Percentiles rank a stretch among this genome's conserved stretches.
phyloP scores from a whole-genome alignment of 768 basidiomycete genomes.

The Flagelloscypha sp. region DNA sequence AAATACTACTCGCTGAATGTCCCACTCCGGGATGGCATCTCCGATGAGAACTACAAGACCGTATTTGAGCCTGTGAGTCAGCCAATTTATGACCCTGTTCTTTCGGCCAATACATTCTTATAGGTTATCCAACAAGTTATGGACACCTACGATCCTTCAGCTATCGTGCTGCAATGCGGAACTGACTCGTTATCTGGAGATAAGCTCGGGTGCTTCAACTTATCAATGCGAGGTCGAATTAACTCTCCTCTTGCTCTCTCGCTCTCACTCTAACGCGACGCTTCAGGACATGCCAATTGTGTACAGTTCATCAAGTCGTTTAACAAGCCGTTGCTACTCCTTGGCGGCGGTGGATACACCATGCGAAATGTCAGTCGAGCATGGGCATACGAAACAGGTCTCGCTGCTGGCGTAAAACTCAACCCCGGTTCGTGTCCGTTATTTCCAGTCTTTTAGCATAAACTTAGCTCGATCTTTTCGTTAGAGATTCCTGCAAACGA shows the following conservation, averaged over 20 bases:
- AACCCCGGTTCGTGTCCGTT: conserved; percentile 51
- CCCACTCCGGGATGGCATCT: conserved; percentile 89
- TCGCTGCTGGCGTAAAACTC: conserved; percentile 96
- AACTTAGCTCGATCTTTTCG: conserved; percentile 3
- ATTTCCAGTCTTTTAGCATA: not conserved
- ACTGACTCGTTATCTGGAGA: conserved; percentile 96
- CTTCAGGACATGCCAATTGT: conserved; percentile 87
- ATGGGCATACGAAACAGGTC: conserved; percentile 97
- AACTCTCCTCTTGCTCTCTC: too few species aligned
- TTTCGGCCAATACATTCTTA: conserved; percentile 1
- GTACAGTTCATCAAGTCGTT: conserved; percentile 97
- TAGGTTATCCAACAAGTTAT: conserved; percentile 92
- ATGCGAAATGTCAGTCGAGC: conserved; percentile 95
- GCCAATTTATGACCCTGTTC: not conserved
- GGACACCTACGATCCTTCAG: conserved; percentile 89
- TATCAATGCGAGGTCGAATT: conserved; percentile 84
- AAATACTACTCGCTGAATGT: conserved; percentile 94
- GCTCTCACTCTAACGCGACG: too few species aligned
- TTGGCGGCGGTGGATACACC: conserved; percentile 97
- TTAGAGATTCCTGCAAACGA: conserved; percentile 97
- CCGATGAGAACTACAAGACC: conserved; percentile 88
- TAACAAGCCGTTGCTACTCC: conserved; percentile 84
- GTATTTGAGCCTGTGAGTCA: conserved; percentile 87
- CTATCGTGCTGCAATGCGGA: conserved; percentile 94
- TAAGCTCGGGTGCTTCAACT: conserved; percentile 89